Percentiles rank a stretch among this genome's conserved stretches.
Evolutionary conservation across 345 rosid species (phyloP).

Genomic region (Nephelium lappaceum): DNA sequence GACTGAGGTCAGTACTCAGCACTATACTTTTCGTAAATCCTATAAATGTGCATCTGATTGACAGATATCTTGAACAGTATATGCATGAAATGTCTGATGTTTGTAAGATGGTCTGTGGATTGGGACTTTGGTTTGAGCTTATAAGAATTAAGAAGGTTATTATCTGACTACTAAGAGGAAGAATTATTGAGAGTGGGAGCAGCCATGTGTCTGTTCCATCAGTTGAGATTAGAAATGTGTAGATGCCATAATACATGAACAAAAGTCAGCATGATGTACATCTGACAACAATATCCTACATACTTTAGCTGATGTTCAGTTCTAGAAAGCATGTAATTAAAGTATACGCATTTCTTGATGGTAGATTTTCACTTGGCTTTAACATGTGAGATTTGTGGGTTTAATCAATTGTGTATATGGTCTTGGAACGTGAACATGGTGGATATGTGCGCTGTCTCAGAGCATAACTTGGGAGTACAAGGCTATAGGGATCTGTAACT

Average conservation of each 20-base stretch:
- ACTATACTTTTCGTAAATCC: not conserved
- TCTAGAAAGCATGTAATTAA: not conserved
- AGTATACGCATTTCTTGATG: too few species aligned
- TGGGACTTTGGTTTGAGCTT: not conserved
- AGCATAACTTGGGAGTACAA: too few species aligned
- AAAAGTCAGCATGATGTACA: not conserved
- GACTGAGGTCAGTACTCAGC: not conserved
- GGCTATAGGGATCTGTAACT: too few species aligned
- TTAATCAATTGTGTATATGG: too few species aligned
- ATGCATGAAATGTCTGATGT: not conserved
- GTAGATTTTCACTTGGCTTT: too few species aligned
- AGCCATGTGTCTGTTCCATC: not conserved
- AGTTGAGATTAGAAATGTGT: not conserved
- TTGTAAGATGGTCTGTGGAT: not conserved
- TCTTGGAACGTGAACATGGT: too few species aligned
- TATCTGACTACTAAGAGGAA: not conserved
- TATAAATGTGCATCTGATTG: not conserved
- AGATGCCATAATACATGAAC: not conserved
- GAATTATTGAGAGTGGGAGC: conserved; percentile 1
- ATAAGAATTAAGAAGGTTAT: not conserved
- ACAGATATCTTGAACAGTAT: not conserved
- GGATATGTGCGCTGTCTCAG: too few species aligned
- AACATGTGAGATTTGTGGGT: too few species aligned
- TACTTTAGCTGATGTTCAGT: not conserved
- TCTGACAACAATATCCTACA: not conserved